Evolutionary conservation across 2,329 filamentous ascomycete species (phyloP).

Genomic region (Penicillium sp.): DNA sequence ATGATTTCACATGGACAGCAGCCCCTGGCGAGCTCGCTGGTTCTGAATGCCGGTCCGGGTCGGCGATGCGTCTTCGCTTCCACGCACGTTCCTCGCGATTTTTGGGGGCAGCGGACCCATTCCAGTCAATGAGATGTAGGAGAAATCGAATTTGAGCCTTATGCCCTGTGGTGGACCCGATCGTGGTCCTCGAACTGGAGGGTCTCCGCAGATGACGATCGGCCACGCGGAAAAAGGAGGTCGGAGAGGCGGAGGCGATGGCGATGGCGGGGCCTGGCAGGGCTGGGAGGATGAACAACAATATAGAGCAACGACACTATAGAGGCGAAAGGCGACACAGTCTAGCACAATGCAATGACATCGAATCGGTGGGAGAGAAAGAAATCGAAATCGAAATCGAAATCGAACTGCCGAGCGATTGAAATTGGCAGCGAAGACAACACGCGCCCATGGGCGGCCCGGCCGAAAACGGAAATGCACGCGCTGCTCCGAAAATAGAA

Average conservation of each 20-base stretch:
- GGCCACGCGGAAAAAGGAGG: conserved; percentile 29
- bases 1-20: conserved; percentile 33
- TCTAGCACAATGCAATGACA: background rate
- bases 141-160: conserved; percentile 2
- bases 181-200: conserved; percentile 26
- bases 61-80: conserved; percentile 10
- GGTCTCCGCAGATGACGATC: conserved; percentile 27
- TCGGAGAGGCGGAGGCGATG: conserved; percentile 22
- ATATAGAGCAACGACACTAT: background rate
- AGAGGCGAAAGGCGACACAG: background rate
- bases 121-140: background rate
- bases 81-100: conserved; percentile 22
- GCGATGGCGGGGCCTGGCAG: conserved; percentile 18
- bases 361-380: background rate
- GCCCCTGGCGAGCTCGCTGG: conserved; percentile 11
- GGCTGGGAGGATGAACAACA: background rate
- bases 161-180: conserved; percentile 14
- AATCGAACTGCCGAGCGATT: background rate
- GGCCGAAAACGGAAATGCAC: conserved; percentile 17
- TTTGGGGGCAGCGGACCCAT: conserved; percentile 7
- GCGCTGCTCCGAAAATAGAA: background rate
- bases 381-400: background rate
- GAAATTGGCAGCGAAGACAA: too few relatives aligned
- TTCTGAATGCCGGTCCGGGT: conserved; percentile 20
- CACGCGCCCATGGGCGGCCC: background rate